Evolutionary conservation across 192 early-diverging fungal species (phyloP).

Genomic region (Funneliformis geosporum): DNA sequence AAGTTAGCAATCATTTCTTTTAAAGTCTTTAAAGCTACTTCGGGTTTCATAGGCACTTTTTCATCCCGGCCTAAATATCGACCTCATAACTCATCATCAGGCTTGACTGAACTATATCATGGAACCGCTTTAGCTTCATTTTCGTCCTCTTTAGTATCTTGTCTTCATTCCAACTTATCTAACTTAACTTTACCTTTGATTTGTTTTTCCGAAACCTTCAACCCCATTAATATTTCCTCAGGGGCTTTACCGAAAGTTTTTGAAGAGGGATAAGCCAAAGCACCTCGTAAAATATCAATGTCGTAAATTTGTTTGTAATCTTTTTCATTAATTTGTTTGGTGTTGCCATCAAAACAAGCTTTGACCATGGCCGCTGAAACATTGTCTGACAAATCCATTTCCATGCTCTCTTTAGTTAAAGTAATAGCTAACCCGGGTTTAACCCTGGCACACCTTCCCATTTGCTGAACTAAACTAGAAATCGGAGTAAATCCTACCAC

Average conservation of each 20-base stretch:
- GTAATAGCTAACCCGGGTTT: constrained; percentile 12
- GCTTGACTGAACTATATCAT: not conserved
- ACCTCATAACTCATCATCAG: not conserved
- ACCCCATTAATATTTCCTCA: constrained; percentile 2
- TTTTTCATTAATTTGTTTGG: constrained; percentile 7
- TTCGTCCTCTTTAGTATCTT: no score
- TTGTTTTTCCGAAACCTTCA: not conserved
- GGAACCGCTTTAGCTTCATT: no score
- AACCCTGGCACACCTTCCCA: no score
- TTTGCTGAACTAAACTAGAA: no score
- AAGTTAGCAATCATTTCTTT: constrained; percentile 26
- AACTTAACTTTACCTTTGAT: no score
- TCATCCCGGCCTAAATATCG: constrained; percentile 10
- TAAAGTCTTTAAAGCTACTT: not conserved
- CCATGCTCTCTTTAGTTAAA: not conserved
- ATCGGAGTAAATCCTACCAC: no score
- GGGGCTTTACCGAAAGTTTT: constrained; percentile 18
- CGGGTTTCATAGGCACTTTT: not conserved
- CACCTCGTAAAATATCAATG: constrained; percentile 10
- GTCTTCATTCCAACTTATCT: no score
- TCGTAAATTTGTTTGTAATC: constrained; percentile 10
- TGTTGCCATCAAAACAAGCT: constrained; percentile 5
- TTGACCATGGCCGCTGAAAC: not conserved
- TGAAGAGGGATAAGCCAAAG: not conserved
- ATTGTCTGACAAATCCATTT: not conserved